phyloP scores from a whole-genome alignment of 495 filamentous ascomycete genomes.

The Pseudomonodictys pantanalensis region DNA sequence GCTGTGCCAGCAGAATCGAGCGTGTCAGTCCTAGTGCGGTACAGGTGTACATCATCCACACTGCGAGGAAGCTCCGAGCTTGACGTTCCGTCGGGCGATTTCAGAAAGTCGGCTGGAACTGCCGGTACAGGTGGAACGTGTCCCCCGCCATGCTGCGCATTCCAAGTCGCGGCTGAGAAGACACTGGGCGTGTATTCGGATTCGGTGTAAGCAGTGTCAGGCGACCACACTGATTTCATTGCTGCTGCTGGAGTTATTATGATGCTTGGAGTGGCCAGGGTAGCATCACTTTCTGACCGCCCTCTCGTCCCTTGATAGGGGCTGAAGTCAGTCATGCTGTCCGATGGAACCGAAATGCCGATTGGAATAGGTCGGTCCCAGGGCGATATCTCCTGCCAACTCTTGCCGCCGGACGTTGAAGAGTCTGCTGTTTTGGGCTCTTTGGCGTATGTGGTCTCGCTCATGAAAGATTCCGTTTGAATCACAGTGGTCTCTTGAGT shows the following conservation, averaged over 20 bases:
- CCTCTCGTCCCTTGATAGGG: slow-evolving; percentile 25
- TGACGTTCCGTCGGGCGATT: background rate
- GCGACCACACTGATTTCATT: slow-evolving; percentile 62
- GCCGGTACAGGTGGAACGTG: slow-evolving; percentile 61
- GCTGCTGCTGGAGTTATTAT: slow-evolving; percentile 62
- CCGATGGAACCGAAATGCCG: slow-evolving; percentile 66
- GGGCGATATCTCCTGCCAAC: slow-evolving; percentile 61
- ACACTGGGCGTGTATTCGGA: slow-evolving; percentile 52
- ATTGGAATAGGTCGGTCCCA: slow-evolving; percentile 75
- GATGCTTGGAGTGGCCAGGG: slow-evolving; percentile 55
- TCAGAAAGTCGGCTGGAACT: slow-evolving; percentile 50
- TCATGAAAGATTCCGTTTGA: background rate
- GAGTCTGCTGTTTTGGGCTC: slow-evolving; percentile 19
- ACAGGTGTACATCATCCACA: background rate
- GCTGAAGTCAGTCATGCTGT: slow-evolving; percentile 49
- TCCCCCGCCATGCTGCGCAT: slow-evolving; percentile 34
- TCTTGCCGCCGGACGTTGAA: slow-evolving; percentile 9
- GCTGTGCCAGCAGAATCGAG: slow-evolving; percentile 32
- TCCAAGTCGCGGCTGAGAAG: slow-evolving; percentile 62
- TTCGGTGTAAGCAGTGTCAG: slow-evolving; percentile 46
- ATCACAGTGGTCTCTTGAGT: background rate
- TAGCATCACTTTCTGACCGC: slow-evolving; percentile 29
- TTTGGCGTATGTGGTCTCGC: background rate
- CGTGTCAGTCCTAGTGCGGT: slow-evolving; percentile 21
- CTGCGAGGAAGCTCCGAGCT: background rate